Base-by-base conservation (phyloP, 129 eudicot genomes). In the Apium graveolens region DNA sequence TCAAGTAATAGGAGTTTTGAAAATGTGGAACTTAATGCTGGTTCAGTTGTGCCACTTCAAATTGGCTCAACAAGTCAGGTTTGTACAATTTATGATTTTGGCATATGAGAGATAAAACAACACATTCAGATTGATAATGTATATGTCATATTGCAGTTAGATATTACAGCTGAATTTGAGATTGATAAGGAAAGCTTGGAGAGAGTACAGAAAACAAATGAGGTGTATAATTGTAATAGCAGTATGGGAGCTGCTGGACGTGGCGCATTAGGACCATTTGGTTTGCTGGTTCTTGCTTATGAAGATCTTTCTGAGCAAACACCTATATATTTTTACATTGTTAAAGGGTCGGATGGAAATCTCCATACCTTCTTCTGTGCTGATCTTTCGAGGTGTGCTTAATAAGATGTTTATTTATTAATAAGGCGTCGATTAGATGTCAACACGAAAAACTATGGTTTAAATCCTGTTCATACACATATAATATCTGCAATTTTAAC, bases 241-340 rank as follows among this genome's bases (percentile, higher is more conserved):
- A 87, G 76, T 46, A 88, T 88, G n/a, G 96, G 97, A 18, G 91
- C 89, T 13, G 86, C 85, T 44, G 51, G 83, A 39, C 83, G 94
- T 44, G 98, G 98, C 9, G 91, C 87, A 37, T 79, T 91, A 66
- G 98, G 98, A 18, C 98, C 97, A 6, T 91, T 95, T n/a, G 98
- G 98, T 5, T 79, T 95, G 69, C 74, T 90, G 37, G 85, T 95
- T 66, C 90, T 86, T 32, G 76, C 97, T 2, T 77, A 79, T 60
- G 78, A 84, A 13, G 84, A 62, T 16, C 81, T 69, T 4, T 60
- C 84, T 16, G 98, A 95, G 66, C 89, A 88, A 65, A 94, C 98
- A 17, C 88, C 98, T 13, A 78, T 94, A 17, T 94, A 91, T 72
- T 94, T 94, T 84, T 91, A 90, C 53, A 81, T 94, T 60, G 85